These are phyloP conservation scores for Metschnikowia cerradonensis DNA, from an alignment of 805 yeast genomes.

Conservation along the genomic window DNA sequence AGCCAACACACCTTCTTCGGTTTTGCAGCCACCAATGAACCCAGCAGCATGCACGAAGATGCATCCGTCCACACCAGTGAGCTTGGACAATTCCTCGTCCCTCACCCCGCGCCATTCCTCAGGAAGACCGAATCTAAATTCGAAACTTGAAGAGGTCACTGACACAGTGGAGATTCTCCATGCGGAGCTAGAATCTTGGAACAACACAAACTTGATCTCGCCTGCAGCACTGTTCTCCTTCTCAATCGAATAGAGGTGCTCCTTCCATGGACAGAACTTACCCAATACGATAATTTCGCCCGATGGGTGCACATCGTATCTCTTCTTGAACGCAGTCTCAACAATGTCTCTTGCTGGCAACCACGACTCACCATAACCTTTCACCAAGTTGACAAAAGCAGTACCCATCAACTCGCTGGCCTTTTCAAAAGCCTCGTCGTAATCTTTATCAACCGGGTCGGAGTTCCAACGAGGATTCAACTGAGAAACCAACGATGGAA, in stretches of 20 bases:
- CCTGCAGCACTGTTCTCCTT: slow-evolving; percentile 52
- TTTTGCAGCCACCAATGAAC: slow-evolving; percentile 90
- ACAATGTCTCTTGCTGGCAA: slow-evolving; percentile 84
- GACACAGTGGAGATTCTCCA: slow-evolving; percentile 95
- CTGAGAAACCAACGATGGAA: slow-evolving; percentile 73
- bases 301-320: slow-evolving; percentile 57
- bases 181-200: slow-evolving; percentile 62
- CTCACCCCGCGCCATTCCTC: slow-evolving; percentile 94
- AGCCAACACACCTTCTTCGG: slow-evolving; percentile 70
- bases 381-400: slow-evolving; percentile 64
- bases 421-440: slow-evolving; percentile 58
- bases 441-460: slow-evolving; percentile 59
- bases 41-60: slow-evolving; percentile 95
- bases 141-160: slow-evolving; percentile 71
- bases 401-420: slow-evolving; percentile 83
- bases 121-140: slow-evolving; percentile 82
- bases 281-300: slow-evolving; percentile 74
- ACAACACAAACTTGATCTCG: slow-evolving; percentile 69
- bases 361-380: slow-evolving; percentile 80
- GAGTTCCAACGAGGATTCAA: slow-evolving; percentile 86
- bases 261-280: slow-evolving; percentile 93
- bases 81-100: slow-evolving; percentile 72
- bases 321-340: slow-evolving; percentile 57
- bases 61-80: slow-evolving; percentile 81
- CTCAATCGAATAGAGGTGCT: slow-evolving; percentile 77